Base-by-base conservation (phyloP, 331 rosid species). In the Dryas integrifolia region DNA sequence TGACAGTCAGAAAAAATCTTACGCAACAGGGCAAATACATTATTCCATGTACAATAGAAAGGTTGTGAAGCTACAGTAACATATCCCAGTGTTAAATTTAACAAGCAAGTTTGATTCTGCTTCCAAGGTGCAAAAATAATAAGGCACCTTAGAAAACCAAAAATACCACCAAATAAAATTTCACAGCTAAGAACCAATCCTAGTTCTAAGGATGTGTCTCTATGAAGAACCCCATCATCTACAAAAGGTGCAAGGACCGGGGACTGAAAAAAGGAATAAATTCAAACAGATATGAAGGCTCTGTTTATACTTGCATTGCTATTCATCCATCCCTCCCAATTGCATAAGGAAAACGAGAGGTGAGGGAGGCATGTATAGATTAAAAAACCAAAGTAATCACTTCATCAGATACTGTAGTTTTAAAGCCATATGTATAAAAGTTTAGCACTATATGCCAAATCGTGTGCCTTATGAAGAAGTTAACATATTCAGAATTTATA, bases 1-100 rank as follows among this genome's bases (percentile, higher is more conserved):
- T 84, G 78, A 69, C 65, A 72, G 88, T 85, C 83, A 87, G 92
- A 87, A 85, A 78, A 78, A 67, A 77, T 68, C 85, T 73, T 77
- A 79, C 16, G 64, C 73, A 83, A 79, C 70, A 82, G 76, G 75
- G 72, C 73, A 87, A 56, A 79, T 61, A 85, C 75, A 87, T 81
- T 81, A 82, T 85, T 85, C 86, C 82, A 78, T 68, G 73, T 78
- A 78, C 64, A 82, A 71, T 55, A 84, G 63, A 80, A 81, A 82
- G 77, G 80, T 80, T 75, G 48, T 81, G 72, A 82, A 76, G 84
- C 65, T 76, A 87, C 69, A 84, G 74, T 72, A 80, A 70, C 77
- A 66, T 65, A 77, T 77, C 82, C 84, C 75, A 73, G 74, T 67
- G 80, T 80, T 75, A 62, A 53, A 56, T 66, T 73, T 51, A 51